Conservation (phyloP, 2,329 filamentous ascomycete genomes). For the Atkinsonella hypoxylon region DNA sequence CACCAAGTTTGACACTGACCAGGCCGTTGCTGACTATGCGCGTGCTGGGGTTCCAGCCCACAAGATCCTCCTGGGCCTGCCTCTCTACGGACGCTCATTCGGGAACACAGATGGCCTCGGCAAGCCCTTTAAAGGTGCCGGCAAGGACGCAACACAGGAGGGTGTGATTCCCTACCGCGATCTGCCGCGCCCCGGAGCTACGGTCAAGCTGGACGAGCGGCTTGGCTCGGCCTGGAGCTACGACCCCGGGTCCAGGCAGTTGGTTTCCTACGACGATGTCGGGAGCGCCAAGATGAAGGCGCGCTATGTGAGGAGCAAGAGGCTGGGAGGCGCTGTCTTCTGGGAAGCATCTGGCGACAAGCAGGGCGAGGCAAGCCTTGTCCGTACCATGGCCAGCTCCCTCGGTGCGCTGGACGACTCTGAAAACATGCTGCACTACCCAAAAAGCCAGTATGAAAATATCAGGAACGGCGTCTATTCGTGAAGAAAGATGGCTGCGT, state of each 20-base stretch:
- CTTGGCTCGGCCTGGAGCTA: slow-evolving; percentile 62
- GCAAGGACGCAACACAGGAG: slow-evolving; percentile 42
- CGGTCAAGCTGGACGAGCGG: slow-evolving; percentile 42
- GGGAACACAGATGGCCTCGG: slow-evolving; percentile 55
- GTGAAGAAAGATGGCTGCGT: neutral
- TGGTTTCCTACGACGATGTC: slow-evolving; percentile 60
- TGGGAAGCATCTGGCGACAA: slow-evolving; percentile 70
- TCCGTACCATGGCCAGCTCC: slow-evolving; percentile 34
- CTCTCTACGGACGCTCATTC: slow-evolving; percentile 71
- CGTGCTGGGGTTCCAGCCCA: slow-evolving; percentile 40
- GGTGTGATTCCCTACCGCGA: slow-evolving; percentile 66
- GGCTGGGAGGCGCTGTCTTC: slow-evolving; percentile 68
- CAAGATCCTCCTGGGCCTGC: slow-evolving; percentile 67
- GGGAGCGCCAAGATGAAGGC: slow-evolving; percentile 49
- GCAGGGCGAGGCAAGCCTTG: slow-evolving; percentile 40
- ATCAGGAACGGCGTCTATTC: slow-evolving; percentile 27
- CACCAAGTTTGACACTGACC: slow-evolving; percentile 59
- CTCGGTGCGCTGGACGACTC: slow-evolving; percentile 37
- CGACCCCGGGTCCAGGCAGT: slow-evolving; percentile 41
- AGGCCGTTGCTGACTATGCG: slow-evolving; percentile 43
- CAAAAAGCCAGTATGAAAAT: slow-evolving; percentile 46
- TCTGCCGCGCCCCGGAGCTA: slow-evolving; percentile 49
- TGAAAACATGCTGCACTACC: slow-evolving; percentile 42
- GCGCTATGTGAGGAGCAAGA: slow-evolving; percentile 44
- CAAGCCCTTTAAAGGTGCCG: slow-evolving; percentile 48